Percentiles rank a stretch among this genome's conserved stretches.
These are phyloP conservation scores for Cyclotella cryptica DNA, from an alignment of 108 stramenopile species.

Conservation along the genomic window DNA sequence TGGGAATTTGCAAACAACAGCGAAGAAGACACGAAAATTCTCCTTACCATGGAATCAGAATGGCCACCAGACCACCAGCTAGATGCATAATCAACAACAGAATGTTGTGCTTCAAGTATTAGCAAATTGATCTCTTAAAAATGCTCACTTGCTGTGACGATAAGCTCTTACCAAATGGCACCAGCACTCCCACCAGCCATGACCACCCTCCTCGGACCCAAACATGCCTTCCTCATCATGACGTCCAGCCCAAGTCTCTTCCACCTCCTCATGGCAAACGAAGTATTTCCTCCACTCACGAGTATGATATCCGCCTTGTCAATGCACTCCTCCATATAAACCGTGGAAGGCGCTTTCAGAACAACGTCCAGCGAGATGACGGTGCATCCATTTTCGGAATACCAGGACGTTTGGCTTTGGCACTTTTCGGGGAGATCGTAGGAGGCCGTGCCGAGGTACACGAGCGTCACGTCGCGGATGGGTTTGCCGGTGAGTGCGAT, in stretches of 20 bases:
- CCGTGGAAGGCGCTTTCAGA: slow-evolving; percentile 21
- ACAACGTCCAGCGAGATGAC: slow-evolving; percentile 42
- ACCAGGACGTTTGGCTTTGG: slow-evolving; percentile 28
- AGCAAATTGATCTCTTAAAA: background rate
- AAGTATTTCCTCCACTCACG: slow-evolving; percentile 81
- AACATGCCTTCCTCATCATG: slow-evolving; percentile 45
- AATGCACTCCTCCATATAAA: slow-evolving; percentile 40
- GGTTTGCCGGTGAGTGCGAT: slow-evolving; percentile 25
- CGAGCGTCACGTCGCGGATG: slow-evolving; percentile 22
- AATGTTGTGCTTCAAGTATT: background rate
- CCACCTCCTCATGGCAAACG: slow-evolving; percentile 81
- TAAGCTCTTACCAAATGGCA: slow-evolving; percentile 62
- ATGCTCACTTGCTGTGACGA: too few relatives aligned
- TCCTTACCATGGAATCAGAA: slow-evolving; percentile 30
- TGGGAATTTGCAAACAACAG: too few relatives aligned
- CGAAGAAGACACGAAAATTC: background rate
- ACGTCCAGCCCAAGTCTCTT: slow-evolving; percentile 53
- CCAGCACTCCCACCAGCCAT: slow-evolving; percentile 79
- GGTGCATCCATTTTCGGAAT: slow-evolving; percentile 26
- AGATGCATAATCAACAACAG: background rate
- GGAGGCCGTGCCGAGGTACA: slow-evolving; percentile 56
- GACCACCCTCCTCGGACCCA: slow-evolving; percentile 44
- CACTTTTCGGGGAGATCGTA: slow-evolving; percentile 50
- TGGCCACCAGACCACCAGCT: slow-evolving; percentile 47
- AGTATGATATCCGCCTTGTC: slow-evolving; percentile 63